A percentile compares a stretch with the other conserved stretches of the same genome.
Conservation (phyloP, 2,329 filamentous ascomycete genomes). For the Trichoderma endophyticum region DNA sequence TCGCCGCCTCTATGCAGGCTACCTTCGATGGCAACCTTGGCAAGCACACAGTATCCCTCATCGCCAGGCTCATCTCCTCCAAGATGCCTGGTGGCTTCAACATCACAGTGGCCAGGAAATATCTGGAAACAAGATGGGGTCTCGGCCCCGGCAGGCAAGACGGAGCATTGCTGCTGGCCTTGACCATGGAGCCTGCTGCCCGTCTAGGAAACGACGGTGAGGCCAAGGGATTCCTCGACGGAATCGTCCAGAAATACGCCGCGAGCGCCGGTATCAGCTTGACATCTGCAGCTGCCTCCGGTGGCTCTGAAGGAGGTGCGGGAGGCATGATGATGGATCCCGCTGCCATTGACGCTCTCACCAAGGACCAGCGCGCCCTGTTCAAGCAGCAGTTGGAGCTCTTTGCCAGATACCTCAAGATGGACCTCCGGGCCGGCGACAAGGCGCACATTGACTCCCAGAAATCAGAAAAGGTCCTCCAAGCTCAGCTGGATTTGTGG, state of each 20-base stretch:
- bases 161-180: conserved; percentile 78
- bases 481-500: conserved; percentile 94
- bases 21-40: conserved; percentile 99
- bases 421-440: conserved; percentile 94
- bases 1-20: conserved; percentile 91
- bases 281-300: conserved; percentile 70
- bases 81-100: conserved; percentile 99
- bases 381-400: conserved; percentile 99
- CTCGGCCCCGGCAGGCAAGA: conserved; percentile 84
- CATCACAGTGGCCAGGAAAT: conserved; percentile 92
- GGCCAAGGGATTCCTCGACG: conserved; percentile 88
- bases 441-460: conserved; percentile 84
- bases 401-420: conserved; percentile 91
- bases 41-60: conserved; percentile 90
- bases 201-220: conserved; percentile 87
- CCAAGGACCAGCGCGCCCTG: conserved; percentile 90
- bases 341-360: conserved; percentile 91
- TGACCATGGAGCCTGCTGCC: conserved; percentile 88
- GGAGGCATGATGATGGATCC: conserved; percentile 99
- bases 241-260: conserved; percentile 86
- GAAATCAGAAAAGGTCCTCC: conserved; percentile 81
- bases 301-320: conserved; percentile 64
- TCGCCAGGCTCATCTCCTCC: conserved; percentile 92
- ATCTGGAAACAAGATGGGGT: conserved; percentile 92
- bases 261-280: conserved; percentile 77